Evolutionary conservation across 106 monocot species (phyloP).

Genomic region (Alisma plantagoaquatica): DNA sequence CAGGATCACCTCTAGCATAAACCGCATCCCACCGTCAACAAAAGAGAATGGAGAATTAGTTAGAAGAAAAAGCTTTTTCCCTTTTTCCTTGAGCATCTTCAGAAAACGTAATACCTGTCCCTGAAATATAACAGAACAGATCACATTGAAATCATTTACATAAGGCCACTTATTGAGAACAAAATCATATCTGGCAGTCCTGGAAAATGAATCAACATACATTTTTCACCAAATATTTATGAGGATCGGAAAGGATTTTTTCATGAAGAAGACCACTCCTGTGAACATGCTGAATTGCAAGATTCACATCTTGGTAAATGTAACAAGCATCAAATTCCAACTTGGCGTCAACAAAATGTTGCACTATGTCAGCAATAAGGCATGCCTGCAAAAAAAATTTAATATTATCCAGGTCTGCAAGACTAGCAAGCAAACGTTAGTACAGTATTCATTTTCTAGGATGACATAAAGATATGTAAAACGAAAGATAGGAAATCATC

Average conservation of each 20-base stretch:
- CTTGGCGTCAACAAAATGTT: slow-evolving; percentile 88
- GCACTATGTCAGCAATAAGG: slow-evolving; percentile 89
- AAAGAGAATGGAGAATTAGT: slow-evolving; percentile 95
- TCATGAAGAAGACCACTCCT: slow-evolving; percentile 65
- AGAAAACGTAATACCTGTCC: slow-evolving; percentile 48
- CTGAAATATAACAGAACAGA: slow-evolving; percentile 26
- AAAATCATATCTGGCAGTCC: not conserved
- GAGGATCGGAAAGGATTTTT: slow-evolving; percentile 67
- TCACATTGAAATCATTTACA: no score
- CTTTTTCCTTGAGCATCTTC: slow-evolving; percentile 68
- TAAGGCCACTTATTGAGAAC: no score
- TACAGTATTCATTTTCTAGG: no score
- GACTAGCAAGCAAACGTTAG: not conserved
- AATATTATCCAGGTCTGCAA: not conserved
- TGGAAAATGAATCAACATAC: slow-evolving; percentile 16
- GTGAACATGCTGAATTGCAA: slow-evolving; percentile 90
- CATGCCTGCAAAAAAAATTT: slow-evolving; percentile 49
- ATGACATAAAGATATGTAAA: no score
- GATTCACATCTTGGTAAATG: slow-evolving; percentile 84
- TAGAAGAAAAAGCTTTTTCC: slow-evolving; percentile 89
- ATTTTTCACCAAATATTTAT: slow-evolving; percentile 88
- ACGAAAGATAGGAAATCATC: no score
- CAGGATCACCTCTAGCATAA: slow-evolving; percentile 70
- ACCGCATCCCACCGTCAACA: slow-evolving; percentile 95
- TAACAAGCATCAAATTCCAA: slow-evolving; percentile 93